Conservation (phyloP, 768 basidiomycete genomes). For the Psilocybe cyanescens region DNA sequence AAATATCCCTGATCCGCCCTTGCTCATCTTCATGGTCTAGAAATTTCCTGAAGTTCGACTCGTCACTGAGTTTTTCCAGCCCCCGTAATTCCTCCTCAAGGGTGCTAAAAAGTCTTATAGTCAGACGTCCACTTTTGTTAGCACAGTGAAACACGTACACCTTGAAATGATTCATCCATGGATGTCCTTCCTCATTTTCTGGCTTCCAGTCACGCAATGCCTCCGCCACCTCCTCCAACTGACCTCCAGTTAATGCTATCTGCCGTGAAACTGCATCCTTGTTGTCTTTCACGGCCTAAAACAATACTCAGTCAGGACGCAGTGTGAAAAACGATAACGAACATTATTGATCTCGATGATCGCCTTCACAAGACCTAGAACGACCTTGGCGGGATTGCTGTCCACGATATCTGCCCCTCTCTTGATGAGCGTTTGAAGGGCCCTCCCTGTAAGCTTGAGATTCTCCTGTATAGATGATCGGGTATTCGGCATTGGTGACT, state of each 20-base stretch:
- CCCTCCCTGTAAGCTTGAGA: background rate
- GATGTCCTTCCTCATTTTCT: conserved; percentile 2
- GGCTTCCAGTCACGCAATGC: conserved; percentile 13
- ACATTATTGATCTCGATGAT: conserved; percentile 16
- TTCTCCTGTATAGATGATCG: no score
- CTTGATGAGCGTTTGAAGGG: background rate
- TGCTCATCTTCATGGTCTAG: conserved; percentile 20
- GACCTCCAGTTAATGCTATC: conserved; percentile 11
- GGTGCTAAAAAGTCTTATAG: conserved; percentile 4
- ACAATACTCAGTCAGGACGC: background rate
- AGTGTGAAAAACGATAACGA: conserved; percentile 6
- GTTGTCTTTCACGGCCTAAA: conserved; percentile 16
- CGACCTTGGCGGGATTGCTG: conserved; percentile 17
- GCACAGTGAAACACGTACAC: conserved; percentile 2
- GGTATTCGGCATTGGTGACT: no score
- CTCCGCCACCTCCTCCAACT: conserved; percentile 14
- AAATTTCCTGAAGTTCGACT: conserved; percentile 12
- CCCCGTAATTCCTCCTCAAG: conserved; percentile 14
- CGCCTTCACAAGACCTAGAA: conserved; percentile 11
- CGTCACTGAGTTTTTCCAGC: conserved; percentile 11
- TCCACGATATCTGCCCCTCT: background rate
- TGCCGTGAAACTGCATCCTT: conserved; percentile 17
- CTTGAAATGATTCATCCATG: conserved; percentile 14
- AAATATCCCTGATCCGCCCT: conserved; percentile 15
- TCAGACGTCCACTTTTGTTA: background rate